Percentiles rank a stretch among this genome's conserved stretches.
These are phyloP conservation scores for Fragilaria radians DNA, from an alignment of 108 stramenopile genomes.

Conservation along the genomic window DNA sequence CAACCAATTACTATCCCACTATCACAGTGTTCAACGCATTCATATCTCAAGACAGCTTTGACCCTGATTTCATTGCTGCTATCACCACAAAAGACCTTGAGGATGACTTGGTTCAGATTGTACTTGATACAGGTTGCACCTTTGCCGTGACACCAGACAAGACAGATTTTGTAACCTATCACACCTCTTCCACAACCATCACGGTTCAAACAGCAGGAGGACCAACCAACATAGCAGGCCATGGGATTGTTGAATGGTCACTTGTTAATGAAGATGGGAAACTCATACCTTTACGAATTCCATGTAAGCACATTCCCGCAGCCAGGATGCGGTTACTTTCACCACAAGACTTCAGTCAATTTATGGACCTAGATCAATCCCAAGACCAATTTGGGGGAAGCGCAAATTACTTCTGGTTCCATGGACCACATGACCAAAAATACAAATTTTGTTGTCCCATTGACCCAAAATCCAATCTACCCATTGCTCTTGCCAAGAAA, in stretches of 20 bases:
- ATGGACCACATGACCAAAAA: neutral
- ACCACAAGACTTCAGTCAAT: neutral
- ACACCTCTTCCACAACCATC: neutral
- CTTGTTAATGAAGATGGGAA: neutral
- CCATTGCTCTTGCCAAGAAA: neutral
- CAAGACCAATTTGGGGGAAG: neutral
- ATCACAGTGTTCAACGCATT: neutral
- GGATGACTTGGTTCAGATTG: neutral
- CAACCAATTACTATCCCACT: neutral
- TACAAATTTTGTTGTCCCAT: neutral
- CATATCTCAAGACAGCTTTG: neutral
- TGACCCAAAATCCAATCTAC: constrained; percentile 3
- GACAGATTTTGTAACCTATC: neutral
- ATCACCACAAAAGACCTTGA: neutral
- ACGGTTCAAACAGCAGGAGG: neutral
- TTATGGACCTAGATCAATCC: neutral
- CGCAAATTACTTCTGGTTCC: neutral
- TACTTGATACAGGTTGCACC: constrained; percentile 1
- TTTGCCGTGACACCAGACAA: neutral
- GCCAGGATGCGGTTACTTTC: neutral
- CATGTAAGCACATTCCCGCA: neutral
- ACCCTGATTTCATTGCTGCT: neutral
- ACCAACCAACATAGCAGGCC: neutral
- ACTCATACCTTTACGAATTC: neutral
- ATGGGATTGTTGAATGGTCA: neutral